A percentile compares a stretch with the other conserved stretches of the same genome.
Evolutionary conservation across 192 early-diverging fungal species (phyloP).

Genomic region (Coemansia sp.): DNA sequence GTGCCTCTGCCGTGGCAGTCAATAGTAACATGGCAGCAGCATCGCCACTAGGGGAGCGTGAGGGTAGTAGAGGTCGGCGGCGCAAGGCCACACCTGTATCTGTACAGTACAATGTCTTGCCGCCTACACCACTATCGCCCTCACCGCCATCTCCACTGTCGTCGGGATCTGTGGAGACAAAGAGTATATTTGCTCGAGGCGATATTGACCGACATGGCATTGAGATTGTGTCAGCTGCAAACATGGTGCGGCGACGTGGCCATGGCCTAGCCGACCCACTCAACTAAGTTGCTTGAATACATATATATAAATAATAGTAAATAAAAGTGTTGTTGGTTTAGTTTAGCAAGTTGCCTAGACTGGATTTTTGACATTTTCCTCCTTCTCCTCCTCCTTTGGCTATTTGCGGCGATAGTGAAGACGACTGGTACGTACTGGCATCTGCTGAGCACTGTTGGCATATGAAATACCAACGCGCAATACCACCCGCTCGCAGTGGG

Average conservation of each 20-base stretch:
- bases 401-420: no score
- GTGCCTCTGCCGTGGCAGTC: slow-evolving; percentile 22
- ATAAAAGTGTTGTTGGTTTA: slow-evolving; percentile 3
- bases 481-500: no score
- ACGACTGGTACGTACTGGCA: no score
- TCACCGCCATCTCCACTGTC: not conserved
- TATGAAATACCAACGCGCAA: no score
- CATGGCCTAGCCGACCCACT: slow-evolving; percentile 47
- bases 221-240: slow-evolving; percentile 41
- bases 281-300: slow-evolving; percentile 18
- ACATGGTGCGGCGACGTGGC: slow-evolving; percentile 48
- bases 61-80: not conserved
- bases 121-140: not conserved
- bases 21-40: no score
- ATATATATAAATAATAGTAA: not conserved
- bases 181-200: slow-evolving; percentile 23
- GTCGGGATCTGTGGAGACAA: not conserved
- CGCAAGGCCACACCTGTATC: not conserved
- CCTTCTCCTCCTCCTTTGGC: not conserved
- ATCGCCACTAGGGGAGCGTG: not conserved
- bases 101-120: not conserved
- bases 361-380: slow-evolving; percentile 5
- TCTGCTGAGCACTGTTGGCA: no score
- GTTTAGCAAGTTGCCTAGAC: slow-evolving; percentile 30
- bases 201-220: slow-evolving; percentile 34